Percentiles rank a stretch among this genome's conserved stretches.
phyloP scores from a whole-genome alignment of 164 flowering plant species.

The Magnolia officinalis region DNA sequence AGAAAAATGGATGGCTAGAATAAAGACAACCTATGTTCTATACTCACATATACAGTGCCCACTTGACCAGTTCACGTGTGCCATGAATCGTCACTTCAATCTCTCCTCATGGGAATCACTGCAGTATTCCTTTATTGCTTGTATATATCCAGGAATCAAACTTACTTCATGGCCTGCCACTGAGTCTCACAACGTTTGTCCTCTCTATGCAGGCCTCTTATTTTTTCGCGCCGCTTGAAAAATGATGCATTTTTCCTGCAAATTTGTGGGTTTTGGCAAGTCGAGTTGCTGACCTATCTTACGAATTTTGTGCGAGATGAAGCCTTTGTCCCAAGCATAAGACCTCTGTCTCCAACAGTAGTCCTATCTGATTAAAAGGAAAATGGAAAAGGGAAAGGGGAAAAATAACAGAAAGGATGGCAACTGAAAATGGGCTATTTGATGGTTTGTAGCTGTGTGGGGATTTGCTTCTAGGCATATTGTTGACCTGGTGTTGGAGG shows the following conservation, averaged over 20 bases:
- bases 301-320: not conserved
- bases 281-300: not conserved
- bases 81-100: not conserved
- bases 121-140: not conserved
- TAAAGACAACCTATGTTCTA: no score
- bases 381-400: not conserved
- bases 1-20: no score
- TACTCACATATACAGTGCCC: not conserved
- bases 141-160: not conserved
- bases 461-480: not conserved
- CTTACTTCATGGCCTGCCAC: not conserved
- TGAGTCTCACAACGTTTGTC: not conserved
- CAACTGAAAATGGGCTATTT: not conserved
- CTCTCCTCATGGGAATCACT: not conserved
- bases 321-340: not conserved
- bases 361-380: no score
- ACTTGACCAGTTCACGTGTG: not conserved
- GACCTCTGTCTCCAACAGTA: not conserved
- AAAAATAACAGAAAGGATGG: not conserved
- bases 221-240: not conserved
- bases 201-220: not conserved
- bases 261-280: not conserved
- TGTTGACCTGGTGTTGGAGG: no score
- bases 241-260: not conserved
- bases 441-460: not conserved